Evolutionary conservation across 768 basidiomycete species (phyloP).

Genomic region (Tylopilus balloui): DNA sequence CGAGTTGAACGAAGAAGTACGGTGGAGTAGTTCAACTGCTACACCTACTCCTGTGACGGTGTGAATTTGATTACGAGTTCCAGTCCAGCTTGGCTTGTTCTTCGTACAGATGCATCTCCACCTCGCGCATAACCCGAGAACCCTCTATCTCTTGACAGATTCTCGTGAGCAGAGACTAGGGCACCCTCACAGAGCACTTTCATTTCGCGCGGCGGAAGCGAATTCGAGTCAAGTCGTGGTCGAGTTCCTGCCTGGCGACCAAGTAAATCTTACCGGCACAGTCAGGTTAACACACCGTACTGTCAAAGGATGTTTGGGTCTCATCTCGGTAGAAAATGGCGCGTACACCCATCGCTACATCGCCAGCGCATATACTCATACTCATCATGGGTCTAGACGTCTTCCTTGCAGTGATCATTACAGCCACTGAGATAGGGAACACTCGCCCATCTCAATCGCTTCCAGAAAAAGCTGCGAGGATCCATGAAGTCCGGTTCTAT

Average conservation of each 20-base stretch:
- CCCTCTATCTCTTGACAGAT: constrained; percentile 69
- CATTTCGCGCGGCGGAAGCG: constrained; percentile 61
- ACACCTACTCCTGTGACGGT: too few relatives aligned
- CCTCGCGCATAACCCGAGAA: constrained; percentile 61
- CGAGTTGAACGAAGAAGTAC: too few relatives aligned
- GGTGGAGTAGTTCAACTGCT: too few relatives aligned
- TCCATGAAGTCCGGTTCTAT: constrained; percentile 87
- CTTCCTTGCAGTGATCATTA: constrained; percentile 79
- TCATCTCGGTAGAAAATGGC: constrained; percentile 73
- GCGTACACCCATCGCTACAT: constrained; percentile 19
- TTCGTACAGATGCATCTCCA: constrained; percentile 64
- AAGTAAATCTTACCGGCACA: constrained; percentile 63
- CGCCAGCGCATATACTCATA: constrained; percentile 3
- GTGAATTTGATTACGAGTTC: neutral
- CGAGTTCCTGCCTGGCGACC: constrained; percentile 72
- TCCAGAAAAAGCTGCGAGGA: constrained; percentile 71
- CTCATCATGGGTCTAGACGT: constrained; percentile 48
- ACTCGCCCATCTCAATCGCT: constrained; percentile 53
- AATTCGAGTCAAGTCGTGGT: constrained; percentile 68
- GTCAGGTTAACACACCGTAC: constrained; percentile 65
- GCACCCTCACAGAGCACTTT: constrained; percentile 56
- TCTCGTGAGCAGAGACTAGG: constrained; percentile 61
- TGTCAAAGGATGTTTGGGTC: constrained; percentile 80
- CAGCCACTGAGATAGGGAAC: constrained; percentile 71
- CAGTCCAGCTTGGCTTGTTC: neutral